Percentiles rank a stretch among this genome's conserved stretches.
Conservation (phyloP, 176 grass and related monocot genomes). For the Guadua angustifolia region DNA sequence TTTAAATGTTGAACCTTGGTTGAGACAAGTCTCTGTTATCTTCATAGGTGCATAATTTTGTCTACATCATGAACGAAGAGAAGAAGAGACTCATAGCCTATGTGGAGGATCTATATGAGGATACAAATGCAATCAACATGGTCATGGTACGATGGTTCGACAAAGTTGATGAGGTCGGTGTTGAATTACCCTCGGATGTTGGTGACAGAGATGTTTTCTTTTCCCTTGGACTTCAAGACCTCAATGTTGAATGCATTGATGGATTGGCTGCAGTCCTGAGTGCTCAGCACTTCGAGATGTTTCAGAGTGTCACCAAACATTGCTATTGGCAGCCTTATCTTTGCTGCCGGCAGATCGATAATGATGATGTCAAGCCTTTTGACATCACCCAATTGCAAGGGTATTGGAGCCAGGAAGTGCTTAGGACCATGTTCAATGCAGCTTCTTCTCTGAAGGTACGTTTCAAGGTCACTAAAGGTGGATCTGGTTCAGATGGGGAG, state of each 20-base stretch:
- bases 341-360: conserved; percentile 64
- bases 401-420: conserved; percentile 89
- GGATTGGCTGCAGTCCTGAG: conserved; percentile 82
- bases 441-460: conserved; percentile 72
- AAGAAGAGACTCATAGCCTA: conserved; percentile 82
- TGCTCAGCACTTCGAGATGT: conserved; percentile 81
- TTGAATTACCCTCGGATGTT: conserved; percentile 57
- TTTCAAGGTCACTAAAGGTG: conserved; percentile 64
- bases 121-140: conserved; percentile 72
- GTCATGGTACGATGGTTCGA: conserved; percentile 88
- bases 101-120: conserved; percentile 92
- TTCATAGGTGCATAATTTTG: conserved; percentile 84
- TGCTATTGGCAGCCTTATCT: conserved; percentile 66
- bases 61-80: conserved; percentile 83
- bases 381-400: conserved; percentile 83
- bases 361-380: conserved; percentile 76
- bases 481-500: conserved; percentile 43
- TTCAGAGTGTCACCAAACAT: conserved; percentile 46
- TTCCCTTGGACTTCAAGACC: conserved; percentile 81
- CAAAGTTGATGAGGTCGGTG: conserved; percentile 80
- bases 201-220: conserved; percentile 83
- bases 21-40: conserved; percentile 37
- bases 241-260: conserved; percentile 95
- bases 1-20: conserved; percentile 11
- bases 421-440: conserved; percentile 66